Evolutionary conservation across 2,329 filamentous ascomycete genomes (phyloP).

Genomic region (Colletotrichum sidae): DNA sequence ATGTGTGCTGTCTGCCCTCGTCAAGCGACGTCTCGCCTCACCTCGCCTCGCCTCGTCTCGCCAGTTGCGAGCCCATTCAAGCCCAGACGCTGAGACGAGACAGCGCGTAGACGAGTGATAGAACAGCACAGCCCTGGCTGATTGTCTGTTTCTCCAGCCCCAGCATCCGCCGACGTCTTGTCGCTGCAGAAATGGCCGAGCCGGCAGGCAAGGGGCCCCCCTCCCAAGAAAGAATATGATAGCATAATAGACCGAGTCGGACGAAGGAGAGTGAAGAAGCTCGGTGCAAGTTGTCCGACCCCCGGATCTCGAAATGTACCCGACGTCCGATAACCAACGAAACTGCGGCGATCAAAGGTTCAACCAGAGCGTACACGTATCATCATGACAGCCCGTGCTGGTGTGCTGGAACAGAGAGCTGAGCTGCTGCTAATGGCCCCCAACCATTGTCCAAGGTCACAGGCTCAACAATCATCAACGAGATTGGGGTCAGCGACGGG

Average conservation of each 20-base stretch:
- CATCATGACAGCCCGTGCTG: conserved; percentile 22
- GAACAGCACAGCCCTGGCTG: neutral
- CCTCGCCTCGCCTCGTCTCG: too few species aligned
- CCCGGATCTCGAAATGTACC: neutral
- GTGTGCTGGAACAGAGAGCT: neutral
- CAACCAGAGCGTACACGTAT: conserved; percentile 24
- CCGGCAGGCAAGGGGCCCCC: too few species aligned
- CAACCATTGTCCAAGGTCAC: conserved; percentile 1
- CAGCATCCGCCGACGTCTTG: neutral
- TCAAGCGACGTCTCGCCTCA: too few species aligned
- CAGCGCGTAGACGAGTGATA: neutral
- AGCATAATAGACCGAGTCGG: too few species aligned
- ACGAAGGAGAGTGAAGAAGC: neutral
- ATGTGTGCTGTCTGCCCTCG: too few species aligned
- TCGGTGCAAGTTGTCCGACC: conserved; percentile 21
- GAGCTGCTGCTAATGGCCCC: neutral
- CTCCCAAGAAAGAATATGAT: too few species aligned
- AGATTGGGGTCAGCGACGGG: neutral
- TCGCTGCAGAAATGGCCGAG: conserved; percentile 23
- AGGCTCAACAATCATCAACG: conserved; percentile 19
- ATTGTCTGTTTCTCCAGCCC: neutral
- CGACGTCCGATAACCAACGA: too few species aligned
- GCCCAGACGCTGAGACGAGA: conserved; percentile 1
- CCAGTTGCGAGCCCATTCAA: too few species aligned
- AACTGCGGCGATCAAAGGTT: too few species aligned